A percentile compares a stretch with the other conserved stretches of the same genome.
phyloP scores from a whole-genome alignment of 495 filamentous ascomycete species.

The Lasiosphaeris hirsuta region DNA sequence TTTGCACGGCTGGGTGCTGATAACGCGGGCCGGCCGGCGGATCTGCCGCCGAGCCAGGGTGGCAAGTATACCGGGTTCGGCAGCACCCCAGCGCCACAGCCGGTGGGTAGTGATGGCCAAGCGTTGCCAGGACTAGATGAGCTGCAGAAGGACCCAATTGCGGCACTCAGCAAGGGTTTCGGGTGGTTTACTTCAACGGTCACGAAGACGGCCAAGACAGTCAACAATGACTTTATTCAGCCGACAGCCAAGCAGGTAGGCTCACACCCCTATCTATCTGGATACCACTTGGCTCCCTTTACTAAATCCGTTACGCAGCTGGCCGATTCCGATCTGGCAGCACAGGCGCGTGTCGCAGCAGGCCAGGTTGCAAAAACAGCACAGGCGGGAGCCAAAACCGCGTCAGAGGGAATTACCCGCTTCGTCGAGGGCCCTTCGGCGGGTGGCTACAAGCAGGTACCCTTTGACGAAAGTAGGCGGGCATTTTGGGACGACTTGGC shows the following conservation, averaged over 20 bases:
- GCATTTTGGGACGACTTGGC: conserved; percentile 91
- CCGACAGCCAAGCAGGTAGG: conserved; percentile 82
- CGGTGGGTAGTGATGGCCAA: conserved; percentile 35
- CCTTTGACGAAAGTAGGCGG: conserved; percentile 60
- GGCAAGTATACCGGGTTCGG: conserved; percentile 93
- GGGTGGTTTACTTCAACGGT: conserved; percentile 90
- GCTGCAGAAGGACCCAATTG: conserved; percentile 86
- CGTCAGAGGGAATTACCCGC: conserved; percentile 70
- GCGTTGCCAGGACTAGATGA: conserved; percentile 68
- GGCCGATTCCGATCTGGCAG: conserved; percentile 81
- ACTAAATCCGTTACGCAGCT: conserved; percentile 46
- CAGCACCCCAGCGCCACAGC: conserved; percentile 54
- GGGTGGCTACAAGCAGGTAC: conserved; percentile 31
- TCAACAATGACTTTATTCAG: conserved; percentile 86
- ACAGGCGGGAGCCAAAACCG: conserved; percentile 61
- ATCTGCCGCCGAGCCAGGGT: conserved; percentile 79
- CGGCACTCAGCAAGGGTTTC: conserved; percentile 83
- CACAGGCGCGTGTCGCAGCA: conserved; percentile 72
- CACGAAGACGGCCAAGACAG: conserved; percentile 79
- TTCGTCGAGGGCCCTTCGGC: conserved; percentile 67
- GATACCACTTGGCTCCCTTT: background rate
- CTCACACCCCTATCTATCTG: background rate
- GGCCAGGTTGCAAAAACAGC: conserved; percentile 58
- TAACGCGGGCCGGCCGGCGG: conserved; percentile 71
- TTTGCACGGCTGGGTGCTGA: conserved; percentile 78